Evolutionary conservation across 139 green algal genomes (phyloP).

Genomic region (Mesotaenium endlicherianum): DNA sequence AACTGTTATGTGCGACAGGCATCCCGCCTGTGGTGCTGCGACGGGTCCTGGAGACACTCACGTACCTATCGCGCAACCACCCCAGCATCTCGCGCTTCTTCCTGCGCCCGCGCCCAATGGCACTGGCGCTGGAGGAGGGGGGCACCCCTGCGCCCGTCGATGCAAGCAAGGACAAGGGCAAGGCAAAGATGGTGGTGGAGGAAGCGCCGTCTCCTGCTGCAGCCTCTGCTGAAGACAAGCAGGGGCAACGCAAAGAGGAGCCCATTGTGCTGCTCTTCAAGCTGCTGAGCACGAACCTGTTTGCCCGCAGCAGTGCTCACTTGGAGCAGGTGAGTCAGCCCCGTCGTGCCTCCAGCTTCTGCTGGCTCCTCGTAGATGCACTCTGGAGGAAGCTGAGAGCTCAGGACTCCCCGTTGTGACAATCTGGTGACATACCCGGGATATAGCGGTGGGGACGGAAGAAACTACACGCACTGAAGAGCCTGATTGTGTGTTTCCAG

Average conservation of each 20-base stretch:
- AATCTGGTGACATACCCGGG: too few species aligned
- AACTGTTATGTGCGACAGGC: background rate
- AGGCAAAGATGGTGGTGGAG: constrained; percentile 16
- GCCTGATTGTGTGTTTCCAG: too few species aligned
- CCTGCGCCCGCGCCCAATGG: background rate
- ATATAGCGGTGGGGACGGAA: too few species aligned
- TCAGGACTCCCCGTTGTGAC: too few species aligned
- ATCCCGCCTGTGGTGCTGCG: constrained; percentile 55
- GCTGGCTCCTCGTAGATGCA: too few species aligned
- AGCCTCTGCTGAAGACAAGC: background rate
- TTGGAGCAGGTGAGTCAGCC: constrained; percentile 47
- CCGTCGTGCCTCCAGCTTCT: too few species aligned
- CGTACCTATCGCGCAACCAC: constrained; percentile 65
- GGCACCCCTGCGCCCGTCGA: too few species aligned
- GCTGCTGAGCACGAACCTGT: constrained; percentile 60
- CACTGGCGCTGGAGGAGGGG: too few species aligned
- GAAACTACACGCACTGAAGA: too few species aligned
- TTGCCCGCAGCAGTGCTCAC: constrained; percentile 32
- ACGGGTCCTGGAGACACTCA: constrained; percentile 69
- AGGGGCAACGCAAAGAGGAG: background rate
- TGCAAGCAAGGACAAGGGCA: constrained; percentile 62
- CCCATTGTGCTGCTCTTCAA: constrained; percentile 74
- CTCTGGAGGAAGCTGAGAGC: too few species aligned
- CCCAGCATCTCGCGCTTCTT: too few species aligned
- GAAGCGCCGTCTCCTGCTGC: background rate